phyloP scores from a whole-genome alignment of 169 alveolate genomes.

The Plasmodium ovale region DNA sequence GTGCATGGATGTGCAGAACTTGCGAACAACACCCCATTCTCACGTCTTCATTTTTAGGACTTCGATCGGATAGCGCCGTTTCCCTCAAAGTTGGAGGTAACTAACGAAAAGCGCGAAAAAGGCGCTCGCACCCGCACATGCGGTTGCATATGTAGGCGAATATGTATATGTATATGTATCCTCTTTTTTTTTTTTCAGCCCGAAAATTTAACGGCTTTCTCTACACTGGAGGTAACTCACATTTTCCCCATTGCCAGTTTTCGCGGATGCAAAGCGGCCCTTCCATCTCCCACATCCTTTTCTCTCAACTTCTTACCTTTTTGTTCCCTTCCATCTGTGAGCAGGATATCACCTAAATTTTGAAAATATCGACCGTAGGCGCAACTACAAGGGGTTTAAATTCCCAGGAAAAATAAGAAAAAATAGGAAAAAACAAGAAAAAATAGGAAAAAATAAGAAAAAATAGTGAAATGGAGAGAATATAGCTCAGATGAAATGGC shows the following conservation, averaged over 20 bases:
- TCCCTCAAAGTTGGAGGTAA: constrained; percentile 71
- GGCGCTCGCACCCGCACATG: background rate
- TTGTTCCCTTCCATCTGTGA: background rate
- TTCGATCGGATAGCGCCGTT: constrained; percentile 49
- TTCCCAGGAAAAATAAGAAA: no score
- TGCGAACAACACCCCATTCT: background rate
- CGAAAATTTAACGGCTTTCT: constrained; percentile 43
- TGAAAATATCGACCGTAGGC: constrained; percentile 24
- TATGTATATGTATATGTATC: background rate
- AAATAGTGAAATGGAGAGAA: no score
- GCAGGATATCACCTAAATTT: constrained; percentile 58
- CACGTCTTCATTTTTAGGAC: constrained; percentile 4
- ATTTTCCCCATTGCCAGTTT: background rate
- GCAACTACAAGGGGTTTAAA: background rate
- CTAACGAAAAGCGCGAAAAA: background rate
- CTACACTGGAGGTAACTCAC: constrained; percentile 35
- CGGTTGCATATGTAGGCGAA: background rate
- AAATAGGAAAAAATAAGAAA: no score
- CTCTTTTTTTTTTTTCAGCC: constrained; percentile 29
- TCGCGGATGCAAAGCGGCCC: no score
- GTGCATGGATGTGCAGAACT: no score
- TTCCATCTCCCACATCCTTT: no score
- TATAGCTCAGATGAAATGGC: no score
- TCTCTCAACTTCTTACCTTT: background rate
- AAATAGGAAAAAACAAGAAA: no score